Conservation (phyloP, 75 land plant species). For the Picea sitchensis region DNA sequence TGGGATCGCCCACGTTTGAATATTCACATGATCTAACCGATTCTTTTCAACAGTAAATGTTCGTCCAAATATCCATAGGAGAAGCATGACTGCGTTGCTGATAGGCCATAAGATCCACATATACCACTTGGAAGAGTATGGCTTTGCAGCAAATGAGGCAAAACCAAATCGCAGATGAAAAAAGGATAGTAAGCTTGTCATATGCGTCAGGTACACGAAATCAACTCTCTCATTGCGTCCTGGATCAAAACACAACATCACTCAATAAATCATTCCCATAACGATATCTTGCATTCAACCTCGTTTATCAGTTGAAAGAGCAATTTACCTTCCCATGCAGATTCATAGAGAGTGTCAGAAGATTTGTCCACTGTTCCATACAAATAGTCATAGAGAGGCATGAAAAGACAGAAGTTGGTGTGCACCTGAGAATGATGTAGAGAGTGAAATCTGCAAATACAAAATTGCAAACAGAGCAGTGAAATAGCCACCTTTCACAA, state of each 20-base stretch:
- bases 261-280: background rate
- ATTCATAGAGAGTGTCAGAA: conserved; percentile 45
- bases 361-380: conserved; percentile 68
- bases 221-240: conserved; percentile 44
- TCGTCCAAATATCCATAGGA: conserved; percentile 35
- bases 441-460: conserved; percentile 67
- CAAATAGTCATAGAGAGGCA: conserved; percentile 84
- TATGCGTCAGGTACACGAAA: conserved; percentile 71
- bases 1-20: conserved; percentile 78
- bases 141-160: conserved; percentile 58
- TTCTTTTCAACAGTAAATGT: conserved; percentile 60
- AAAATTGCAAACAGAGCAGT: no score
- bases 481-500: no score
- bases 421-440: conserved; percentile 88
- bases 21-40: conserved; percentile 29
- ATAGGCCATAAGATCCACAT: conserved; percentile 57
- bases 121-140: conserved; percentile 53
- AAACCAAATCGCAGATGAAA: conserved; percentile 60
- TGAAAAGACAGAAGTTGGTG: conserved; percentile 83
- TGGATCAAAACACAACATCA: conserved; percentile 1
- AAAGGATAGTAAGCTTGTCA: conserved; percentile 55
- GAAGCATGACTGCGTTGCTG: conserved; percentile 26
- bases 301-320: background rate
- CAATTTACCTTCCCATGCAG: conserved; percentile 21
- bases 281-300: background rate